Conservation (phyloP, 441 rosid genomes). For the Hura crepitans region DNA sequence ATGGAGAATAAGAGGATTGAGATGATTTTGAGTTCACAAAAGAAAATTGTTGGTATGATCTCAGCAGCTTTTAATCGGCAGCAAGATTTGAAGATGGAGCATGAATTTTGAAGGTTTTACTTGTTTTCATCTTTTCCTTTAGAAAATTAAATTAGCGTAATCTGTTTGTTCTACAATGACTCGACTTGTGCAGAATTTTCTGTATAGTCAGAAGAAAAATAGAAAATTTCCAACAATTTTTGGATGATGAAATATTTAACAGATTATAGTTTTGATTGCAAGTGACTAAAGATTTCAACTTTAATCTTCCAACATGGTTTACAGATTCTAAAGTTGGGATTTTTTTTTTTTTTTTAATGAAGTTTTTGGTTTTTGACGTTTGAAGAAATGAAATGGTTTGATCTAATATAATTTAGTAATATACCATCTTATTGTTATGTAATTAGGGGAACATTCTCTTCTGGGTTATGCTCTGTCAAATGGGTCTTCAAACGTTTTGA, state of each 20-base stretch:
- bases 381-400: no score
- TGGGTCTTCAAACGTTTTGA: no score
- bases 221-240: background rate
- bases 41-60: constrained; percentile 52
- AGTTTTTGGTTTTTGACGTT: no score
- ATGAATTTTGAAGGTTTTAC: constrained; percentile 5
- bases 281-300: no score
- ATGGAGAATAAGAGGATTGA: constrained; percentile 81
- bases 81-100: constrained; percentile 7
- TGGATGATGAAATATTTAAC: background rate
- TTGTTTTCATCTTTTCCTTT: background rate
- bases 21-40: constrained; percentile 79
- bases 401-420: no score
- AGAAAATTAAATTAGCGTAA: background rate
- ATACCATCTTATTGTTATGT: no score
- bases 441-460: no score
- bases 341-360: no score
- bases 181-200: background rate
- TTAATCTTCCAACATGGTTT: background rate
- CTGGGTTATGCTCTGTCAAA: no score
- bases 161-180: background rate
- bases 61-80: constrained; percentile 8
- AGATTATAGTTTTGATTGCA: no score
- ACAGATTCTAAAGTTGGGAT: background rate
- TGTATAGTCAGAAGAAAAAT: background rate